Base-by-base conservation (phyloP, 352 stramenopile genomes). In the Phytophthora fragariaefolia region DNA sequence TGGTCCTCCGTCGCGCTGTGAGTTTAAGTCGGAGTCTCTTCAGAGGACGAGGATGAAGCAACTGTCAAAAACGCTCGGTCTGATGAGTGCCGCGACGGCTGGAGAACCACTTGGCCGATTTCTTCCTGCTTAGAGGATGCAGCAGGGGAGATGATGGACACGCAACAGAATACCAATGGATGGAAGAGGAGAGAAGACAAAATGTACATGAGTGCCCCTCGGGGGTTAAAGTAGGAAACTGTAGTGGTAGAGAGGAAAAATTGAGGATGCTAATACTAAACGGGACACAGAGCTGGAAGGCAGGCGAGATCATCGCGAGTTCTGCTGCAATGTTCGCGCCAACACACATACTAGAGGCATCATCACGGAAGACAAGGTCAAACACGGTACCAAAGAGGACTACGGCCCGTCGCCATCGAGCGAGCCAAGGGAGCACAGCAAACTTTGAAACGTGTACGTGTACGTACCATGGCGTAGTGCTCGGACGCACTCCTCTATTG, bases 401-500 rank as follows among this genome's bases (percentile, higher is more conserved):
- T 8, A 52, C 12, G 10, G 27, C 6, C 6, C 10, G 47, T 38
- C 47, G 55, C 10, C 50, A 43, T 17, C 9, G 7, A 46, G 6
- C 7, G 2, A 46, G 15, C 3, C 20, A 4, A 12, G 13, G 28
- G 1, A 54, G n/a, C 6, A 4, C 20, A 34, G 28, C 24, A 56
- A 45, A n/a, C 1, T 43, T 53, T 23, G 18, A 69, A 22, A 30
- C 26, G 20, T n/a, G n/a, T n/a, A n/a, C n/a, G n/a, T n/a, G 36
- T 24, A 74, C 74, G 30, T 77, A 95, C 86, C 84, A 52, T 89
- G 88, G 12, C 85, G 84, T 51, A 96, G 73, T 68, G 92, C 90
- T 43, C 70, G 58, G 17, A 95, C 84, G 50, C 83, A 91, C 45
- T 96, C 87, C 52, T 92, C 80, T 80, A 96, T 93, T 69, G 85